A percentile compares a stretch with the other conserved stretches of the same genome.
Evolutionary conservation across 805 yeast genomes (phyloP).

Genomic region (Suhomyces canberraensis): DNA sequence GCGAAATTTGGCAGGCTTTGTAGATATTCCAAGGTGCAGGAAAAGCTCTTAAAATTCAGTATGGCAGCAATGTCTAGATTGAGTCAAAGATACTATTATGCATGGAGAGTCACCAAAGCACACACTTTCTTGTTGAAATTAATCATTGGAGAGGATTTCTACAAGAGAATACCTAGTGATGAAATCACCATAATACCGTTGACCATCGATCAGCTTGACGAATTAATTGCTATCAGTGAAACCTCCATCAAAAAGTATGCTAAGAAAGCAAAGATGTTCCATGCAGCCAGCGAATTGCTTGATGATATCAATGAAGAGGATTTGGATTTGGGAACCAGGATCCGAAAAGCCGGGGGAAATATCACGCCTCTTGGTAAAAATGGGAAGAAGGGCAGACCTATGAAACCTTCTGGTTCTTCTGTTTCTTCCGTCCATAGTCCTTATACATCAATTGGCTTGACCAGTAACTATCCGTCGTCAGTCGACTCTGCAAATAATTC

Average conservation of each 20-base stretch:
- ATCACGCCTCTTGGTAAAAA: neutral
- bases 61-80: slow-evolving; percentile 29
- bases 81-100: slow-evolving; percentile 59
- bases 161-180: slow-evolving; percentile 8
- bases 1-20: slow-evolving; percentile 20
- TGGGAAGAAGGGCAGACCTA: neutral
- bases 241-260: slow-evolving; percentile 21
- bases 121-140: slow-evolving; percentile 40
- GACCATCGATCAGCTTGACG: slow-evolving; percentile 23
- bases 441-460: neutral
- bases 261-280: slow-evolving; percentile 8
- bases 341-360: neutral
- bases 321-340: slow-evolving; percentile 1
- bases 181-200: slow-evolving; percentile 12
- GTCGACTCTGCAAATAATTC: slow-evolving; percentile 6
- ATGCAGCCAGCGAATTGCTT: slow-evolving; percentile 1
- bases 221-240: slow-evolving; percentile 25
- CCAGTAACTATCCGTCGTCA: slow-evolving; percentile 3
- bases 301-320: slow-evolving; percentile 5
- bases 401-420: neutral
- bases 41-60: slow-evolving; percentile 17
- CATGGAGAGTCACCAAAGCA: slow-evolving; percentile 66
- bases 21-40: slow-evolving; percentile 23
- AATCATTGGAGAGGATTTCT: slow-evolving; percentile 28
- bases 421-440: neutral